phyloP scores from a whole-genome alignment of 2,329 filamentous ascomycete genomes.

The Xylariaceae sp. region DNA sequence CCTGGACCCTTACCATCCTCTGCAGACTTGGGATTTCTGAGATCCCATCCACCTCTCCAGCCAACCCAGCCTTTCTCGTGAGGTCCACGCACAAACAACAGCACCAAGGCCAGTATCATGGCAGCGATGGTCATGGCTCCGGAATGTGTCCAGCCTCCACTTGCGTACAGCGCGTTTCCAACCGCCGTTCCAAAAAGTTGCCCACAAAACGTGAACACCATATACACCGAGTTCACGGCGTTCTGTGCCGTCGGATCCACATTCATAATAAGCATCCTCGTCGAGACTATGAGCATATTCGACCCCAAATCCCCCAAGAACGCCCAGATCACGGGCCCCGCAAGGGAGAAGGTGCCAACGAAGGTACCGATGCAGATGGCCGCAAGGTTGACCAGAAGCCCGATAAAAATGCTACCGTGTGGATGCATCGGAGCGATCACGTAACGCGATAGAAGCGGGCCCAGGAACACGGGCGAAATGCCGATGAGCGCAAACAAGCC shows the following conservation, averaged over 20 bases:
- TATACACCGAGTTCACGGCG: constrained; percentile 29
- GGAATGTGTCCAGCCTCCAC: constrained; percentile 23
- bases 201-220: constrained; percentile 26
- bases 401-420: constrained; percentile 18
- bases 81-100: constrained; percentile 19
- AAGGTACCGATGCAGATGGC: constrained; percentile 22
- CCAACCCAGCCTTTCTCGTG: constrained; percentile 25
- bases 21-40: constrained; percentile 10
- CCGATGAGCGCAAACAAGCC: constrained; percentile 23
- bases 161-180: constrained; percentile 24
- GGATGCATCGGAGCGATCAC: constrained; percentile 19
- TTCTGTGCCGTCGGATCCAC: constrained; percentile 25
- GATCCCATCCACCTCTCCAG: constrained; percentile 25
- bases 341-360: constrained; percentile 25
- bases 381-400: constrained; percentile 10
- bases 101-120: constrained; percentile 16
- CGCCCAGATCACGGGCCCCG: constrained; percentile 25
- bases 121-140: constrained; percentile 25
- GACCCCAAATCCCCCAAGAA: constrained; percentile 26
- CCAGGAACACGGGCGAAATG: constrained; percentile 21
- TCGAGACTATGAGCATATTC: constrained; percentile 24
- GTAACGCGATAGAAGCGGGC: constrained; percentile 18
- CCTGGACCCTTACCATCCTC: constrained; percentile 2
- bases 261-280: constrained; percentile 22
- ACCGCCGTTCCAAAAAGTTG: constrained; percentile 26